These are phyloP conservation scores for Cryptococcus hybrid DNA, from an alignment of 1,284 basidiomycete species.

Conservation along the genomic window DNA sequence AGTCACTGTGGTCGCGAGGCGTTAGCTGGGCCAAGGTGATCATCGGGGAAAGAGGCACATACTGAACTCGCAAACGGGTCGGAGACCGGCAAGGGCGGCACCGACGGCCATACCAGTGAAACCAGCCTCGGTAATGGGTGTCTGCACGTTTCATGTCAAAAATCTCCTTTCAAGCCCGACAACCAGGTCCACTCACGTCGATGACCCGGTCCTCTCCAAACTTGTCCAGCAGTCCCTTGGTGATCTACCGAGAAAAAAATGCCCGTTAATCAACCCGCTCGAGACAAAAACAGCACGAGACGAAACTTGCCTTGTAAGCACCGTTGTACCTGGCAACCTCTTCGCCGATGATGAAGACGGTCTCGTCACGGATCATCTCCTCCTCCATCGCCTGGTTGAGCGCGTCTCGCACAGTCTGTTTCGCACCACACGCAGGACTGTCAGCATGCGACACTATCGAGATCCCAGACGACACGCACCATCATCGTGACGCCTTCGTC, in stretches of 20 bases:
- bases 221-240: slow-evolving; percentile 98
- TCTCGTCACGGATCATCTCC: slow-evolving; percentile 96
- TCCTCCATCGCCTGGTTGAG: slow-evolving; percentile 99
- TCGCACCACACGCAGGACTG: background rate
- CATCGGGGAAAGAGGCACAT: slow-evolving; percentile 15
- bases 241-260: slow-evolving; percentile 60
- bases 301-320: slow-evolving; percentile 83
- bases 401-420: slow-evolving; percentile 95
- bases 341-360: slow-evolving; percentile 94
- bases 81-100: slow-evolving; percentile 87
- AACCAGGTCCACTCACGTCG: slow-evolving; percentile 56
- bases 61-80: slow-evolving; percentile 98
- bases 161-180: background rate
- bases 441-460: background rate
- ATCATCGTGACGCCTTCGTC: slow-evolving; percentile 41
- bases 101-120: slow-evolving; percentile 97
- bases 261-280: background rate
- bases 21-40: slow-evolving; percentile 59
- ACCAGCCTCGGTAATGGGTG: slow-evolving; percentile 97
- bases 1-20: slow-evolving; percentile 34
- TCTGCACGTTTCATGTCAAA: slow-evolving; percentile 44
- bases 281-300: slow-evolving; percentile 2
- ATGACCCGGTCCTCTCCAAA: slow-evolving; percentile 99
- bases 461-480: slow-evolving; percentile 26
- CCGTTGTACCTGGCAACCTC: slow-evolving; percentile 99